phyloP scores from a whole-genome alignment of 441 rosid species.

The California macrophylla region DNA sequence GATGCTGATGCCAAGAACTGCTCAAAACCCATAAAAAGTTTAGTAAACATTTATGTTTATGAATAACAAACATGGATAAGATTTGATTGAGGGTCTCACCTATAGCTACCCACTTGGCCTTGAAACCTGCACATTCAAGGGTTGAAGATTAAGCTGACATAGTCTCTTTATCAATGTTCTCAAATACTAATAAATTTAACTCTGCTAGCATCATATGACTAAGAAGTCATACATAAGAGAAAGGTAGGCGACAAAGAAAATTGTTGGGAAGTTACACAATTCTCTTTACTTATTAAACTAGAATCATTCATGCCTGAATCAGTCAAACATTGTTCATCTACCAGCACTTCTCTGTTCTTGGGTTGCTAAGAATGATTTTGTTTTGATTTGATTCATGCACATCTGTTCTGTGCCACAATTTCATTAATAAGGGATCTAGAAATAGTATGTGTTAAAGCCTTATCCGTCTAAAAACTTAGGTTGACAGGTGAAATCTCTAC shows the following conservation, averaged over 20 bases:
- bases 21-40: background rate
- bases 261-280: background rate
- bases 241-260: background rate
- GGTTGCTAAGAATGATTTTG: background rate
- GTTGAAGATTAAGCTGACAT: background rate
- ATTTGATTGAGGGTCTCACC: background rate
- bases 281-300: background rate
- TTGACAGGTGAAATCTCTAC: too few species aligned
- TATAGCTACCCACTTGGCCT: background rate
- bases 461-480: too few species aligned
- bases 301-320: background rate
- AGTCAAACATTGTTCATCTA: background rate
- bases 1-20: conserved; percentile 12
- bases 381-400: too few species aligned
- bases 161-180: too few species aligned
- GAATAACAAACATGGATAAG: background rate
- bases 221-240: background rate
- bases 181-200: background rate
- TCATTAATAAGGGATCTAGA: too few species aligned
- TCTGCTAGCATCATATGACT: background rate
- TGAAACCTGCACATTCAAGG: background rate
- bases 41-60: too few species aligned
- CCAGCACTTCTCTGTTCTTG: background rate
- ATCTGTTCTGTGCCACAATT: too few species aligned
- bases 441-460: too few species aligned